Percentiles rank a stretch among this genome's conserved stretches.
These are phyloP conservation scores for Botryosphaeria agaves DNA, from an alignment of 2,329 filamentous ascomycete species.

Conservation along the genomic window DNA sequence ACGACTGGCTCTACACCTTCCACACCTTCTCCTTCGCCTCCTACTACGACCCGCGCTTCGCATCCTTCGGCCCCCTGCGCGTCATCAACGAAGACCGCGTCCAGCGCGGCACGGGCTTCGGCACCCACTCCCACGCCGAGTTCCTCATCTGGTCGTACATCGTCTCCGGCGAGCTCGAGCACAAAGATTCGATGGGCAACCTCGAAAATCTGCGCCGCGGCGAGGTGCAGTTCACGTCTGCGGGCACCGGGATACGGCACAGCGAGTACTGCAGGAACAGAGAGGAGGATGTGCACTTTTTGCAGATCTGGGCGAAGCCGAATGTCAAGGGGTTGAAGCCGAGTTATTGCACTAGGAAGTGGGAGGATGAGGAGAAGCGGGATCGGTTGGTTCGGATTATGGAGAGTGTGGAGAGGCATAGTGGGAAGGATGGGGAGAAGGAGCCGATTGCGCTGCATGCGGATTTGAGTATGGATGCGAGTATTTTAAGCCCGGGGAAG, in stretches of 20 bases:
- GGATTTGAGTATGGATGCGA: conserved; percentile 68
- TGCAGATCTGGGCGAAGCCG: conserved; percentile 78
- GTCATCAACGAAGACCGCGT: conserved; percentile 86
- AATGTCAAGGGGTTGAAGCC: conserved; percentile 58
- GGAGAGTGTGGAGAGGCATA: conserved; percentile 47
- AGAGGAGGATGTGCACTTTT: conserved; percentile 57
- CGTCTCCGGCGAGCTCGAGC: conserved; percentile 69
- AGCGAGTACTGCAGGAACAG: conserved; percentile 66
- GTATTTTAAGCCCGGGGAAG: conserved; percentile 47
- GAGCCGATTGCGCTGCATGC: conserved; percentile 69
- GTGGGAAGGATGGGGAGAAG: conserved; percentile 48
- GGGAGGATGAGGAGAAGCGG: conserved; percentile 54
- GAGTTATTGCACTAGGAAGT: conserved; percentile 58
- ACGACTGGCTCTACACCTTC: conserved; percentile 77
- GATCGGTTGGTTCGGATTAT: conserved; percentile 57
- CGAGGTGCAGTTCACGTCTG: conserved; percentile 80
- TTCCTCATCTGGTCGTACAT: conserved; percentile 87
- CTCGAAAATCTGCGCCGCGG: conserved; percentile 55
- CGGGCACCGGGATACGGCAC: conserved; percentile 66
- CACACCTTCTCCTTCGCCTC: conserved; percentile 73
- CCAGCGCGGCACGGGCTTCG: conserved; percentile 55
- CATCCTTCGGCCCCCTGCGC: conserved; percentile 56
- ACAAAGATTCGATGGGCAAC: conserved; percentile 68
- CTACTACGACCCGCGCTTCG: conserved; percentile 49
- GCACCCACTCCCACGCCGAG: conserved; percentile 69